Base-by-base conservation (phyloP, 495 filamentous ascomycete genomes). In the Aspergillus wentii region DNA sequence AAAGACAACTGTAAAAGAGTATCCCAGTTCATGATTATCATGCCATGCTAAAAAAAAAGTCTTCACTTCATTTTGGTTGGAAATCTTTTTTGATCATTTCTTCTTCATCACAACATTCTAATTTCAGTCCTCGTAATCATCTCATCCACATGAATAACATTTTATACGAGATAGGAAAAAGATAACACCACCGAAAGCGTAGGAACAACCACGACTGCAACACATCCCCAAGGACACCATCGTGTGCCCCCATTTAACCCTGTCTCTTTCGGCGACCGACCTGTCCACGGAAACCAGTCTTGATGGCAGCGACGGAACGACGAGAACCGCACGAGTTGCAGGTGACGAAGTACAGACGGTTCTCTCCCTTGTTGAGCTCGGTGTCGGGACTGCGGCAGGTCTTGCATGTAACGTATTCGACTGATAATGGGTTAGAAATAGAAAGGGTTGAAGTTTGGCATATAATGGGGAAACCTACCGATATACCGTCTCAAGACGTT, bases 331-430 rank as follows among this genome's bases (percentile, higher is more conserved):
- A 96, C 15, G 84, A 88, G 71, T 89, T 88, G 73, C 82, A 86
- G 20, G 80, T 86, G 43, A 87, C 79, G 72, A 86, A 85, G 61
- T 82, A 85, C 38, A 95, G 75, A 72, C 92, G 86, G 73, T 95
- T 98, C 69, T 98, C 92, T 61, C 94, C 92, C 72, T 97, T 97
- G 75, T 84, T 91, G 45, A 97, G 80, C 54, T 96, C 91, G 25
- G 92, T 97, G 54, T 96, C 89, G 50, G 90, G 85, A 32, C 84
- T 85, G 62, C 87, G 76, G 74, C 92, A 98, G 19, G 92, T 98
- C 69, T 94, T 95, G 78, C 92, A 98, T 31, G 91, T 94, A 30
- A 98, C 92, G 57, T 98, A 98, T 76, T 97, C 92, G 66, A 94
- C 84, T 87, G 38, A 14, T n/a, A n/a, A 39, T 21, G 9, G 2